These are phyloP conservation scores for Westerdykella ornata DNA, from an alignment of 2,329 filamentous ascomycete species.

Conservation along the genomic window DNA sequence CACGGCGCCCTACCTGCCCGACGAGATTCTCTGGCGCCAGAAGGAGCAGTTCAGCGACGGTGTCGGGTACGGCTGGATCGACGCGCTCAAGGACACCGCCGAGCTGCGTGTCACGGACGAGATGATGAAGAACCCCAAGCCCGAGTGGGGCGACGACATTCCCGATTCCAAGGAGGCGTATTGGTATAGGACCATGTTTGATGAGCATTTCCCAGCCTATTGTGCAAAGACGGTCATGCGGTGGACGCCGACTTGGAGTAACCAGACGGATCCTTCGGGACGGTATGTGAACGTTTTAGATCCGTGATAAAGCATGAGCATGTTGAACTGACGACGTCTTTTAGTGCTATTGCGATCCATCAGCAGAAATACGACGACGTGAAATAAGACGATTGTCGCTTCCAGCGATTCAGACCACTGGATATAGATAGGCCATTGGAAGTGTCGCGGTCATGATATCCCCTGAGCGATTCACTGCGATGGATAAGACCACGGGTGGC, in stretches of 20 bases:
- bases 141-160: conserved; percentile 87
- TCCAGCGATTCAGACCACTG: too few species aligned
- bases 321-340: conserved; percentile 8
- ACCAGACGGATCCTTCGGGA: conserved; percentile 92
- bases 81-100: conserved; percentile 90
- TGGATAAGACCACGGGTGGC: too few species aligned
- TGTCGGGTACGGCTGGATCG: conserved; percentile 98
- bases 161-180: conserved; percentile 96
- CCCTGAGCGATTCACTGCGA: too few species aligned
- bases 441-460: too few species aligned
- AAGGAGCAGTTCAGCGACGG: conserved; percentile 99
- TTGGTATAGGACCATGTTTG: conserved; percentile 98
- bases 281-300: conserved; percentile 50
- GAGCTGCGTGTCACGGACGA: conserved; percentile 87
- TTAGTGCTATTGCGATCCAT: conserved; percentile 31
- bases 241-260: conserved; percentile 96
- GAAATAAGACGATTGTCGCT: too few species aligned
- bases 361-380: conserved; percentile 30
- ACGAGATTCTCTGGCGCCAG: conserved; percentile 94
- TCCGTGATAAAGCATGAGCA: not conserved
- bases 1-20: conserved; percentile 79
- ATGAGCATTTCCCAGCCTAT: conserved; percentile 91
- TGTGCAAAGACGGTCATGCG: conserved; percentile 91
- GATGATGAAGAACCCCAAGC: conserved; percentile 98
- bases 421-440: too few species aligned